Conservation (phyloP, 352 stramenopile species). For the Phytophthora ramorum region DNA sequence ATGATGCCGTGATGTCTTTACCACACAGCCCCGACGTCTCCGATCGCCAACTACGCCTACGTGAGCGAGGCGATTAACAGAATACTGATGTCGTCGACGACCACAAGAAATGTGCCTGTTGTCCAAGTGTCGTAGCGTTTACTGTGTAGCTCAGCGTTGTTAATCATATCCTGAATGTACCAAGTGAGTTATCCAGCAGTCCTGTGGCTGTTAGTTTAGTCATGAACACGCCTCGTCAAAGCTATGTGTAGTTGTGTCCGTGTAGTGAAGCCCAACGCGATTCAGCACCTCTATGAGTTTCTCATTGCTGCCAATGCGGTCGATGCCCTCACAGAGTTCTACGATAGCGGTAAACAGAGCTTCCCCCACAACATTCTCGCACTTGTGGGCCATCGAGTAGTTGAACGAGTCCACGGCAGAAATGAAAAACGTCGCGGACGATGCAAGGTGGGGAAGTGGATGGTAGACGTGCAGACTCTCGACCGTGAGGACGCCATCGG, state of each 20-base stretch:
- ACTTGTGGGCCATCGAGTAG: conserved; percentile 72
- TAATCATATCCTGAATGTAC: background rate
- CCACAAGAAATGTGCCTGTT: background rate
- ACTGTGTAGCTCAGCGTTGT: background rate
- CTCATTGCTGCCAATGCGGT: conserved; percentile 9
- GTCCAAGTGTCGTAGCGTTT: background rate
- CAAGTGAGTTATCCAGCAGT: background rate
- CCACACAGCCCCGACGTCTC: background rate
- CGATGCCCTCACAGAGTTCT: conserved; percentile 18
- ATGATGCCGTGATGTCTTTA: background rate
- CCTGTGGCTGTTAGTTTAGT: too few relatives aligned
- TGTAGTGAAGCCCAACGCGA: conserved; percentile 17
- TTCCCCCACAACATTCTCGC: conserved; percentile 33
- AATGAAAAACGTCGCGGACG: conserved; percentile 54
- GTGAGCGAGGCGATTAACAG: background rate
- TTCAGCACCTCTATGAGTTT: conserved; percentile 31
- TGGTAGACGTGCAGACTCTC: conserved; percentile 59
- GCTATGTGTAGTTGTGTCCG: conserved; percentile 20
- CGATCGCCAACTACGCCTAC: background rate
- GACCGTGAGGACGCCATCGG: conserved; percentile 36
- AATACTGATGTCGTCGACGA: background rate
- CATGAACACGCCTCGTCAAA: background rate
- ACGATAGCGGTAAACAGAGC: conserved; percentile 17
- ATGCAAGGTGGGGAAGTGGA: background rate
- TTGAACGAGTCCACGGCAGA: conserved; percentile 32